Percentiles rank a stretch among this genome's conserved stretches.
Evolutionary conservation across 371 early-diverging fungal species (phyloP).

Genomic region (Lichtheimia hyalospora): DNA sequence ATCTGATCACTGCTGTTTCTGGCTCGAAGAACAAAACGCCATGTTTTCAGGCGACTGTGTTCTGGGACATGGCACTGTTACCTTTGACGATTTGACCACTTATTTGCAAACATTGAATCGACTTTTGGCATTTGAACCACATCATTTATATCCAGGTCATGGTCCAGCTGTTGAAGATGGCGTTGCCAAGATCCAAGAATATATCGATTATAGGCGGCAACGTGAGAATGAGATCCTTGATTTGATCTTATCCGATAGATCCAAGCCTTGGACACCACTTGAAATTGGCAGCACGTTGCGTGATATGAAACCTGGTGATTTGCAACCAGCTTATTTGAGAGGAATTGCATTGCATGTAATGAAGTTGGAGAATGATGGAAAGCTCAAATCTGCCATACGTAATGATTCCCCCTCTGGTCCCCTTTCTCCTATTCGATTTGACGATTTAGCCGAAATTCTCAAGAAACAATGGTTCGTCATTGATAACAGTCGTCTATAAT

Average conservation of each 20-base stretch:
- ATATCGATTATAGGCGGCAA: conserved; percentile 16
- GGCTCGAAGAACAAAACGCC: conserved; percentile 69
- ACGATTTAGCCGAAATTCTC: conserved; percentile 10
- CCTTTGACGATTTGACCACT: conserved; percentile 68
- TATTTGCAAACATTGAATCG: conserved; percentile 63
- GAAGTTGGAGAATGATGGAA: conserved; percentile 19
- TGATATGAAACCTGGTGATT: conserved; percentile 1
- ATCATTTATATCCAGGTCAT: conserved; percentile 53
- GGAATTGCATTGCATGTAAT: conserved; percentile 20
- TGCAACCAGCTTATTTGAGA: conserved; percentile 17
- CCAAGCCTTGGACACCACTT: conserved; percentile 19
- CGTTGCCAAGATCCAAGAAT: conserved; percentile 23
- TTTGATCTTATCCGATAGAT: conserved; percentile 19
- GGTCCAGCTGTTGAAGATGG: conserved; percentile 48
- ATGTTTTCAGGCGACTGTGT: conserved; percentile 84
- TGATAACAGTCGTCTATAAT: conserved; percentile 11
- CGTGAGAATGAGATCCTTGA: conserved; percentile 32
- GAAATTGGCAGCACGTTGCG: conserved; percentile 14
- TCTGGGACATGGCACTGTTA: conserved; percentile 81
- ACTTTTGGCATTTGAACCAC: conserved; percentile 30
- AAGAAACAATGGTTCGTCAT: conserved; percentile 16
- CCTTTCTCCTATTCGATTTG: neutral
- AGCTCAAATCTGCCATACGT: conserved; percentile 2
- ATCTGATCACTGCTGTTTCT: conserved; percentile 76
- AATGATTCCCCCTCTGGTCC: neutral